Conservation (phyloP, 148 eudicot genomes). For the Agrostemma githago region DNA sequence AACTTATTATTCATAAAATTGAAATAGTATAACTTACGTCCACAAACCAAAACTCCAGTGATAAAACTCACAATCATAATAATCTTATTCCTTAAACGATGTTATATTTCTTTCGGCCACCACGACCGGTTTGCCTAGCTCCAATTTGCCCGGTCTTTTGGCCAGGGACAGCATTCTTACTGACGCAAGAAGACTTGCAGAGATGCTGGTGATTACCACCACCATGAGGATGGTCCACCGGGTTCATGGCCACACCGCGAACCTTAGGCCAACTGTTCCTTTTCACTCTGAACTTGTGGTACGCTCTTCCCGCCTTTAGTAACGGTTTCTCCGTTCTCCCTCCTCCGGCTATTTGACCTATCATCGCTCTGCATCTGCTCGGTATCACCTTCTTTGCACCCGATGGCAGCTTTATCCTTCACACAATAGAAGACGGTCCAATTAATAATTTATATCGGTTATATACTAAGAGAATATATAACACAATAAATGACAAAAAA, state of each 20-base stretch:
- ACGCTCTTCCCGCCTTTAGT: slow-evolving; percentile 31
- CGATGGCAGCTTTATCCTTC: slow-evolving; percentile 23
- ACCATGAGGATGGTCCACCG: slow-evolving; percentile 31
- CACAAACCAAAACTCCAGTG: no score
- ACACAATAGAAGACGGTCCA: no score
- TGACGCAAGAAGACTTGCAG: slow-evolving; percentile 21
- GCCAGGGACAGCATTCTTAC: slow-evolving; percentile 20
- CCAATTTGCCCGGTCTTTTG: slow-evolving; percentile 27
- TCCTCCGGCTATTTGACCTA: slow-evolving; percentile 25
- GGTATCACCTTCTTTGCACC: slow-evolving; percentile 21
- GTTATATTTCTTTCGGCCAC: not conserved
- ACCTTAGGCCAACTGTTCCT: slow-evolving; percentile 35
- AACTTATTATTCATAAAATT: no score
- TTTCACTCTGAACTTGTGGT: slow-evolving; percentile 33
- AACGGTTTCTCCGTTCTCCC: slow-evolving; percentile 28
- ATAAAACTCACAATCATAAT: no score
- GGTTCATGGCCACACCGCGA: slow-evolving; percentile 34
- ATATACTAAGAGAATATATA: no score
- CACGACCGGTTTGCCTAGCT: slow-evolving; percentile 25
- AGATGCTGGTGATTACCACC: slow-evolving; percentile 34
- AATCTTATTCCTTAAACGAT: no score
- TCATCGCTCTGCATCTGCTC: slow-evolving; percentile 21
- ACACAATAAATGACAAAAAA: no score
- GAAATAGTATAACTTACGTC: no score
- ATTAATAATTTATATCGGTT: no score